Evolutionary conservation across 306 rosid species (phyloP), one percentile per base, ranked within the genome.

Genomic region (Citrullus mucosospermus): DNA sequence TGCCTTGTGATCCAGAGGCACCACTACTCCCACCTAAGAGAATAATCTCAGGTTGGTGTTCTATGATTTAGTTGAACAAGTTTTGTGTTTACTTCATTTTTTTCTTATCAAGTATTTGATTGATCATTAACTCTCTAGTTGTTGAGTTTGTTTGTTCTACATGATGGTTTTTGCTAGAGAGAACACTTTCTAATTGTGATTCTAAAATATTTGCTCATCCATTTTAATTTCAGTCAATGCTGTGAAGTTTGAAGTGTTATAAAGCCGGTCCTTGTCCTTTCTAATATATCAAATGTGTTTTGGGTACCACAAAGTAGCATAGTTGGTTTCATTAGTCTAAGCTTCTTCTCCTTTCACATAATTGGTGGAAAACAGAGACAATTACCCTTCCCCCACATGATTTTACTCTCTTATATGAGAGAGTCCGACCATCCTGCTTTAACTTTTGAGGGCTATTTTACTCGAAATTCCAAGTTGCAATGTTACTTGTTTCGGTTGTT

Each of bases 21-120:
- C 99, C 99, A 60, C 97, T 92, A 82, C 99, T 96, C 8, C 99
- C 99, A 30, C 99, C 99, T 73, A 92, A 91, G 85, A 91, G 93
- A 86, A 92, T 96, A 62, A 73, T 92, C 81, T 87, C 97, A 88
- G 99, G 99, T 93, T 78, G n/a, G 2, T 34, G 77, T 67, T 50
- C 78, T 28, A 9, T 50, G 1, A 2, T 72, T 28, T 50, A 50
- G 77, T 72, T 14, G 7, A 50, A 71, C n/a, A 71, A 46, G 10
- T 46, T 3, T 44, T 69, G 55, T 65, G 25, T 65, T 65, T 65
- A 66, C 44, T 63, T 34, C 30, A 17, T 9, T 18, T 72, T 32
- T 50, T 30, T 51, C 57, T 28, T 50, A 15, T 72, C 4, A 5
- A 22, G 6, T 48, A 22, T 72, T 6, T 16, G 61, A 46, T 51